Conservation (phyloP, 2,329 filamentous ascomycete genomes). For the Cytospora leucostoma region DNA sequence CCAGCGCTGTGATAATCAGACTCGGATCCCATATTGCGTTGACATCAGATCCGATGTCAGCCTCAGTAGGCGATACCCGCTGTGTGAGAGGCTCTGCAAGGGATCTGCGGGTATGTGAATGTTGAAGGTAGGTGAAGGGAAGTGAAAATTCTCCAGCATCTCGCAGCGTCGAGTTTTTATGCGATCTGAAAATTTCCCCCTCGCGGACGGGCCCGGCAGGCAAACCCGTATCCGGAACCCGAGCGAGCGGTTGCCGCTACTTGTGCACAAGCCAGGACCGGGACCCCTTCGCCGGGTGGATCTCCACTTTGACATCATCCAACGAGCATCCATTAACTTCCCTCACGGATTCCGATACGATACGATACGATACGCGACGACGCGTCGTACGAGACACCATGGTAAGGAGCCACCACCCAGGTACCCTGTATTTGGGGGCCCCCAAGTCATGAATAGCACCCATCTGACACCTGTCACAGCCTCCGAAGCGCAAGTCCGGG, state of each 20-base stretch:
- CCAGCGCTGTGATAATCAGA: not conserved
- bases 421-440: not conserved
- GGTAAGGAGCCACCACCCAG: constrained; percentile 10
- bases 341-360: not conserved
- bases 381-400: constrained; percentile 20
- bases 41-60: not conserved
- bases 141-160: not conserved
- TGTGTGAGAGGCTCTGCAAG: not conserved
- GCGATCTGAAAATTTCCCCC: not conserved
- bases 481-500: constrained; percentile 54
- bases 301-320: constrained; percentile 26
- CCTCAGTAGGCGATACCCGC: not conserved
- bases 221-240: not conserved
- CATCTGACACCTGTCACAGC: constrained; percentile 38
- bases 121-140: not conserved
- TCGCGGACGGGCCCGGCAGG: not conserved
- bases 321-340: constrained; percentile 1
- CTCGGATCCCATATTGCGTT: not conserved
- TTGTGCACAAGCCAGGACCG: too few relatives aligned
- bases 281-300: not conserved
- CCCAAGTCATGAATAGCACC: too few relatives aligned
- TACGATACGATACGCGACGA: constrained; percentile 13
- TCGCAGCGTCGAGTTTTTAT: constrained; percentile 19
- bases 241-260: not conserved
- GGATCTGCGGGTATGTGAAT: not conserved